phyloP scores from a whole-genome alignment of 2,329 filamentous ascomycete genomes.

The Thielaviopsis euricoi region DNA sequence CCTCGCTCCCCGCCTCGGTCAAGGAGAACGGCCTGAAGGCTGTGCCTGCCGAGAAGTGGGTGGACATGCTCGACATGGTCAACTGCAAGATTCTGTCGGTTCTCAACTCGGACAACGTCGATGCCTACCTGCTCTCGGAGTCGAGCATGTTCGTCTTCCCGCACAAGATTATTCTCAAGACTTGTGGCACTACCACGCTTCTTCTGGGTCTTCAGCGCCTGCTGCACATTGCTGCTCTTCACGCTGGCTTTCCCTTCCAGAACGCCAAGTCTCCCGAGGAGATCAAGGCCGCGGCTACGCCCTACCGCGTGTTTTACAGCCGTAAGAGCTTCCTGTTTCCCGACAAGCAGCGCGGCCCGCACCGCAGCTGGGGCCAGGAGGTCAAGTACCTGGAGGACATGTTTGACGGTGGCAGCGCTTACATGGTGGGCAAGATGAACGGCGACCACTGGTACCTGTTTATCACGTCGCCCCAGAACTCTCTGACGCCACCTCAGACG shows the following conservation, averaged over 20 bases:
- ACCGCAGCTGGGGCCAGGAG: conserved; percentile 95
- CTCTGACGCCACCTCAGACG: conserved; percentile 67
- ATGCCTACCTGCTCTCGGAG: conserved; percentile 92
- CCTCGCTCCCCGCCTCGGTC: conserved; percentile 52
- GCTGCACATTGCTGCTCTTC: conserved; percentile 73
- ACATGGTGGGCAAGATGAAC: conserved; percentile 99
- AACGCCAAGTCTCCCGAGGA: conserved; percentile 50
- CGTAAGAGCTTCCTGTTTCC: conserved; percentile 97
- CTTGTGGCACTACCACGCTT: conserved; percentile 89
- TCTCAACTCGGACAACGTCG: conserved; percentile 80
- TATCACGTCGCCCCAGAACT: conserved; percentile 70
- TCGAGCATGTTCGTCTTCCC: conserved; percentile 99
- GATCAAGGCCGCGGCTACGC: conserved; percentile 61
- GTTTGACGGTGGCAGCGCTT: conserved; percentile 84
- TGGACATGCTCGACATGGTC: conserved; percentile 91
- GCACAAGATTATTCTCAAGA: conserved; percentile 99
- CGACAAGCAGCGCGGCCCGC: conserved; percentile 81
- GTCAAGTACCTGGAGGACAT: conserved; percentile 83
- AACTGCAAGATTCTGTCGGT: conserved; percentile 97
- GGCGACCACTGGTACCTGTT: conserved; percentile 99
- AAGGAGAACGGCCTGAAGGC: conserved; percentile 69
- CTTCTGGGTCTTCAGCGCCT: conserved; percentile 79
- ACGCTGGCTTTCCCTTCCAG: conserved; percentile 78
- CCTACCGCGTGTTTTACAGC: conserved; percentile 95
- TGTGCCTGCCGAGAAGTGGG: conserved; percentile 74